Evolutionary conservation across 164 flowering plant species (phyloP).

Genomic region (Buxus sempervirens): DNA sequence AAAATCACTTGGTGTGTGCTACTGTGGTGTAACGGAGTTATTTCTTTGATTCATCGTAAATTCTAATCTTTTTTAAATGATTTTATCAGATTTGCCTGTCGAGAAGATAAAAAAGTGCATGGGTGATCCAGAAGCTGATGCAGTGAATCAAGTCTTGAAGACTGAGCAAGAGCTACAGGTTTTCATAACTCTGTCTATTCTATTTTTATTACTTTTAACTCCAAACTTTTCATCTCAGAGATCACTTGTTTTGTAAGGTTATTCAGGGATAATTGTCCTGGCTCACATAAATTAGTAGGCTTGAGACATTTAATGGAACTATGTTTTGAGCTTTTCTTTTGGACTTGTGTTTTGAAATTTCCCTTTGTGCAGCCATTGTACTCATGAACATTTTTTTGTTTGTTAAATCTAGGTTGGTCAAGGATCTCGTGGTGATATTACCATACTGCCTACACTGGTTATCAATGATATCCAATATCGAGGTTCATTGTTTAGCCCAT

Average conservation of each 20-base stretch:
- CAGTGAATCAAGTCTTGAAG: conserved; percentile 69
- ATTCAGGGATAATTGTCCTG: too few relatives aligned
- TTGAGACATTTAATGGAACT: too few relatives aligned
- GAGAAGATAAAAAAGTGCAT: conserved; percentile 76
- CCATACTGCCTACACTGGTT: conserved; percentile 90
- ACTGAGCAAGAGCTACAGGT: conserved; percentile 82
- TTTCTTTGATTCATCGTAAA: too few relatives aligned
- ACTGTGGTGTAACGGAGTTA: not conserved
- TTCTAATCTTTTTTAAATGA: too few relatives aligned
- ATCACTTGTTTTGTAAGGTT: not conserved
- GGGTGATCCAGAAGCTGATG: conserved; percentile 87
- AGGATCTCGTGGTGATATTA: conserved; percentile 89
- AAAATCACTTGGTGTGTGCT: conserved; percentile 57
- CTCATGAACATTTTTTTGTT: too few relatives aligned
- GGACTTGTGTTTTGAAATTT: too few relatives aligned
- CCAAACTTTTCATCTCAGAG: not conserved
- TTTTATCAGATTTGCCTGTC: conserved; percentile 50
- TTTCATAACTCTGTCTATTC: not conserved
- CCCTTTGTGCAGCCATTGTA: not conserved
- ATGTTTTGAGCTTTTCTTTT: too few relatives aligned
- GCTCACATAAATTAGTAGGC: too few relatives aligned
- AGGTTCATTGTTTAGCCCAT: conserved; percentile 34
- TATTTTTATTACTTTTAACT: not conserved
- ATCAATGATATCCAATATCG: conserved; percentile 85
- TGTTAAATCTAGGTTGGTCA: conserved; percentile 53